phyloP scores from a whole-genome alignment of 2,329 filamentous ascomycete species.

The Stagonosporopsis vannaccii region DNA sequence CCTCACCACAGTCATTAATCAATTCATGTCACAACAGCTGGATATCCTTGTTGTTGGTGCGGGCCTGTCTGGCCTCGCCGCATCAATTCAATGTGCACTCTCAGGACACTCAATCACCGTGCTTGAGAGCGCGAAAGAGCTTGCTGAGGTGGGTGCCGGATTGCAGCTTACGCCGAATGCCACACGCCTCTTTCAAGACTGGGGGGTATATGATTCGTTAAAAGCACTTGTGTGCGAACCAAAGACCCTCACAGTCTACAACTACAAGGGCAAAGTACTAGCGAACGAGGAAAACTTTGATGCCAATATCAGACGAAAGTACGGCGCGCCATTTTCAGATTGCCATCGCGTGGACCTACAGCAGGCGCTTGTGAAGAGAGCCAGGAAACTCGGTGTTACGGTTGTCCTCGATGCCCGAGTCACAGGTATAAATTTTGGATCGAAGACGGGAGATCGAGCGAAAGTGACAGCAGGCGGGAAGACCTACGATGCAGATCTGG shows the following conservation, averaged over 20 bases:
- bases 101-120: constrained; percentile 52
- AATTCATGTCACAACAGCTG: constrained; percentile 24
- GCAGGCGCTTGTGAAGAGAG: constrained; percentile 59
- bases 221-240: constrained; percentile 53
- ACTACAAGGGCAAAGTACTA: constrained; percentile 60
- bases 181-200: constrained; percentile 59
- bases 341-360: constrained; percentile 71
- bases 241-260: constrained; percentile 58
- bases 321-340: constrained; percentile 65
- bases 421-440: constrained; percentile 56
- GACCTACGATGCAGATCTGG: constrained; percentile 59
- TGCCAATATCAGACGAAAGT: constrained; percentile 61
- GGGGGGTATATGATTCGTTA: constrained; percentile 58
- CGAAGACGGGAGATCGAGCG: constrained; percentile 39
- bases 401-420: constrained; percentile 61
- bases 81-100: constrained; percentile 53
- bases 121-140: constrained; percentile 51
- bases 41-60: constrained; percentile 47
- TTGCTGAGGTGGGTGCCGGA: constrained; percentile 53
- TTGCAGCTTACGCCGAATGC: constrained; percentile 50
- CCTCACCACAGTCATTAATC: not conserved
- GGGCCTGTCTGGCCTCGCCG: constrained; percentile 54
- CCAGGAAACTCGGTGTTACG: constrained; percentile 61
- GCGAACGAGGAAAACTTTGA: constrained; percentile 62
- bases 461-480: constrained; percentile 53